phyloP scores from a whole-genome alignment of 2,329 filamentous ascomycete genomes.

The Thermoascus crustaceus region DNA sequence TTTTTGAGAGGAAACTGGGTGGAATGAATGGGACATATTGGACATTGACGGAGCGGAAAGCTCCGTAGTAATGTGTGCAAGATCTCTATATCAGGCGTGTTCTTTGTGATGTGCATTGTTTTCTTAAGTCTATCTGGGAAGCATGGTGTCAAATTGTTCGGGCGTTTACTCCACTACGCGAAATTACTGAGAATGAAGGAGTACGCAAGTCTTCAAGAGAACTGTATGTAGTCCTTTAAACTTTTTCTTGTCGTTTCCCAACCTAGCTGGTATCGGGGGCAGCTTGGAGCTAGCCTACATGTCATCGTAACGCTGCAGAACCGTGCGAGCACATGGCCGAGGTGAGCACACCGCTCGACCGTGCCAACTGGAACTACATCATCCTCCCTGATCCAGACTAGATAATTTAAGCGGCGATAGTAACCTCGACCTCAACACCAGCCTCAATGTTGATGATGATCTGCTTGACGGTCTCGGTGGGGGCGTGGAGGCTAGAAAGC shows the following conservation, averaged over 20 bases:
- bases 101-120: too few relatives aligned
- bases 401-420: constrained; percentile 5
- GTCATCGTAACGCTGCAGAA: not conserved
- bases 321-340: not conserved
- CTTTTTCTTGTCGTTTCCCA: too few relatives aligned
- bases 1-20: constrained; percentile 42
- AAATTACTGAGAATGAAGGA: too few relatives aligned
- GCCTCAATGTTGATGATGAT: constrained; percentile 42
- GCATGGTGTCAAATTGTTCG: too few relatives aligned
- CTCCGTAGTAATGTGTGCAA: too few relatives aligned
- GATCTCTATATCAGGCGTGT: too few relatives aligned
- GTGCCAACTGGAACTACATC: constrained; percentile 1
- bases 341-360: not conserved
- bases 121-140: too few relatives aligned
- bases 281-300: too few relatives aligned
- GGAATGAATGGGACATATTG: not conserved
- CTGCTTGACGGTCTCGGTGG: constrained; percentile 66
- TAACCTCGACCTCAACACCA: constrained; percentile 6
- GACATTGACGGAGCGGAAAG: not conserved
- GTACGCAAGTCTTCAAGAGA: too few relatives aligned
- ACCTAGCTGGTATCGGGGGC: too few relatives aligned
- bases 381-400: not conserved
- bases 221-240: too few relatives aligned
- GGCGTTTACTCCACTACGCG: too few relatives aligned
- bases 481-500: constrained; percentile 67